Conservation (phyloP, 2,329 filamentous ascomycete species). For the Alternaria hordeiaustralica region DNA sequence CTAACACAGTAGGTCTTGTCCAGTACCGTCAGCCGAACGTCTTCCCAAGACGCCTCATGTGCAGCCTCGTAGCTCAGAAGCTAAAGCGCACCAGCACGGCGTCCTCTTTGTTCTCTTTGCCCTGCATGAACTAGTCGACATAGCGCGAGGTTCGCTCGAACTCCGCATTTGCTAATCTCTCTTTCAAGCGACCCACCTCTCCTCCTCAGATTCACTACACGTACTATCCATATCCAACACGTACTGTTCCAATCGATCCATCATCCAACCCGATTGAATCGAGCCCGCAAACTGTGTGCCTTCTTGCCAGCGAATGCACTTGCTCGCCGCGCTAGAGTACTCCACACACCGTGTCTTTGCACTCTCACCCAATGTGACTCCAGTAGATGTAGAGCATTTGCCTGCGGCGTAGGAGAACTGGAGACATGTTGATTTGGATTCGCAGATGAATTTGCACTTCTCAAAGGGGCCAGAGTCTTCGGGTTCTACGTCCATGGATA, state of each 20-base stretch:
- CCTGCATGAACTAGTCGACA: background rate
- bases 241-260: background rate
- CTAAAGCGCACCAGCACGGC: background rate
- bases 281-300: background rate
- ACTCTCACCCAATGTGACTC: background rate
- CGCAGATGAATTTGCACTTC: background rate
- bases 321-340: slow-evolving; percentile 1
- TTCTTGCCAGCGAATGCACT: slow-evolving; percentile 1
- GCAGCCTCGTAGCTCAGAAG: background rate
- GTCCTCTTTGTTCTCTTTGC: background rate
- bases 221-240: background rate
- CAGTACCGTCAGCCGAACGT: background rate
- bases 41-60: background rate
- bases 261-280: slow-evolving; percentile 9
- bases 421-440: background rate
- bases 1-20: background rate
- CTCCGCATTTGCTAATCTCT: background rate
- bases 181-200: background rate
- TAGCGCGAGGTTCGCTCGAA: background rate
- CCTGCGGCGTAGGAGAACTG: slow-evolving; percentile 5
- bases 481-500: background rate
- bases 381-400: background rate
- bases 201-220: background rate
- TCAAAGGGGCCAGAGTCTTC: background rate
- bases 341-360: slow-evolving; percentile 2